Evolutionary conservation across 805 yeast species (phyloP).

Genomic region (Ascoidea asiatica): DNA sequence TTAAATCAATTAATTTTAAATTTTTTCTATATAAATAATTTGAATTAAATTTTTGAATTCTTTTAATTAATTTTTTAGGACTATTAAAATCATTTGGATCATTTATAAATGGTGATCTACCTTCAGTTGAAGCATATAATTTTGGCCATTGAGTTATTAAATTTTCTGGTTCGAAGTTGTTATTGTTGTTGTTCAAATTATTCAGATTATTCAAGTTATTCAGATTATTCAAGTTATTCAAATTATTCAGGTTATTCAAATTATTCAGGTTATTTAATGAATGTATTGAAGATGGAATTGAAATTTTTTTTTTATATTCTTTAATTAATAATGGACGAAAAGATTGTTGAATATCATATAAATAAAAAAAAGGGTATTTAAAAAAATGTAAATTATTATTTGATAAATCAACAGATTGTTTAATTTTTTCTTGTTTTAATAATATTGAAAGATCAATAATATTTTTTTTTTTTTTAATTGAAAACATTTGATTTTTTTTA

Average conservation of each 20-base stretch:
- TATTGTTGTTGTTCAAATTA: neutral
- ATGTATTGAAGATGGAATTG: neutral
- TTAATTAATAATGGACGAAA: slow-evolving; percentile 71
- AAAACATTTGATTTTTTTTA: neutral
- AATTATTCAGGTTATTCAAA: too few species aligned
- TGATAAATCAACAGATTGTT: neutral
- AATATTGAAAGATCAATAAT: neutral
- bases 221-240: too few species aligned
- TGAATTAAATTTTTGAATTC: slow-evolving; percentile 15
- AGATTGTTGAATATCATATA: slow-evolving; percentile 67
- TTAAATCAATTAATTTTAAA: slow-evolving; percentile 12
- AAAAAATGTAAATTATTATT: slow-evolving; percentile 58
- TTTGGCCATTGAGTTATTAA: slow-evolving; percentile 35
- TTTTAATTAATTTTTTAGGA: slow-evolving; percentile 23
- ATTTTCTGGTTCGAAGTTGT: neutral
- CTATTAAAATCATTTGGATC: slow-evolving; percentile 31
- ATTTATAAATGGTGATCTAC: slow-evolving; percentile 72
- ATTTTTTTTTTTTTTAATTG: too few species aligned
- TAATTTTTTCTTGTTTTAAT: neutral
- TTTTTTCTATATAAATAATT: slow-evolving; percentile 26
- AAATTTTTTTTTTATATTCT: slow-evolving; percentile 50
- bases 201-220: too few species aligned
- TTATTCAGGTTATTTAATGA: too few species aligned
- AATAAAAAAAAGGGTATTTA: slow-evolving; percentile 57
- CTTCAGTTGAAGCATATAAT: slow-evolving; percentile 48